Percentiles rank a stretch among this genome's conserved stretches.
Conservation (phyloP, 1,139 yeast genomes). For the Nakaseomyces bracarensis region DNA sequence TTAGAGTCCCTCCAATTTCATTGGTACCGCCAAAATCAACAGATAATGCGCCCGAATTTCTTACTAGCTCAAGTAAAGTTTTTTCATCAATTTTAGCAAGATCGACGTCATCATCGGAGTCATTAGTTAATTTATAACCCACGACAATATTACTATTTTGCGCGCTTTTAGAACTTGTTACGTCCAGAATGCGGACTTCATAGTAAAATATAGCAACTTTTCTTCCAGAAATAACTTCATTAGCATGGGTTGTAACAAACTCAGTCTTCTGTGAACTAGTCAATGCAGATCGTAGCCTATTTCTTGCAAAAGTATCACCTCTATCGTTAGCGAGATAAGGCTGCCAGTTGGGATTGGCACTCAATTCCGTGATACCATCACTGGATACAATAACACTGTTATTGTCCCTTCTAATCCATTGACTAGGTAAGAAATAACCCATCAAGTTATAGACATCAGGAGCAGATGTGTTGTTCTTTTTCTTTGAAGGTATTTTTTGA, state of each 20-base stretch:
- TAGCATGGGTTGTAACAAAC: slow-evolving; percentile 37
- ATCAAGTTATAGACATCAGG: slow-evolving; percentile 20
- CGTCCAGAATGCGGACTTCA: slow-evolving; percentile 40
- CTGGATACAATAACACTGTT: slow-evolving; percentile 31
- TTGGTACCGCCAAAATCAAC: slow-evolving; percentile 9
- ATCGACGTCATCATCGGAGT: slow-evolving; percentile 8
- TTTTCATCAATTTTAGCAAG: slow-evolving; percentile 4
- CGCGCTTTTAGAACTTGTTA: slow-evolving; percentile 33
- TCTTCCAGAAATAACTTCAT: slow-evolving; percentile 37
- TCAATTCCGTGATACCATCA: slow-evolving; percentile 25
- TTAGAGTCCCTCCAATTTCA: slow-evolving; percentile 9
- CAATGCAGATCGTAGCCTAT: slow-evolving; percentile 20
- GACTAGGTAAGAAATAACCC: slow-evolving; percentile 33
- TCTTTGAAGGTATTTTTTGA: slow-evolving; percentile 3
- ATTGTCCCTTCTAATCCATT: slow-evolving; percentile 32
- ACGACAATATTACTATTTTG: slow-evolving; percentile 37
- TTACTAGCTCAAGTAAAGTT: slow-evolving; percentile 2
- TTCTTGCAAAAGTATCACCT: slow-evolving; percentile 17
- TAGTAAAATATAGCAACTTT: slow-evolving; percentile 48
- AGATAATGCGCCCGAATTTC: slow-evolving; percentile 9
- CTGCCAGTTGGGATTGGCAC: slow-evolving; percentile 32
- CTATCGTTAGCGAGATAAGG: slow-evolving; percentile 30
- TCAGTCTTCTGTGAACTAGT: slow-evolving; percentile 27
- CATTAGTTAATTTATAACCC: slow-evolving; percentile 33
- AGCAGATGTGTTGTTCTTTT: slow-evolving; percentile 17